Percentiles rank a stretch among this genome's conserved stretches.
Conservation (phyloP, 345 rosid genomes). For the Atalantia buxifolia region DNA sequence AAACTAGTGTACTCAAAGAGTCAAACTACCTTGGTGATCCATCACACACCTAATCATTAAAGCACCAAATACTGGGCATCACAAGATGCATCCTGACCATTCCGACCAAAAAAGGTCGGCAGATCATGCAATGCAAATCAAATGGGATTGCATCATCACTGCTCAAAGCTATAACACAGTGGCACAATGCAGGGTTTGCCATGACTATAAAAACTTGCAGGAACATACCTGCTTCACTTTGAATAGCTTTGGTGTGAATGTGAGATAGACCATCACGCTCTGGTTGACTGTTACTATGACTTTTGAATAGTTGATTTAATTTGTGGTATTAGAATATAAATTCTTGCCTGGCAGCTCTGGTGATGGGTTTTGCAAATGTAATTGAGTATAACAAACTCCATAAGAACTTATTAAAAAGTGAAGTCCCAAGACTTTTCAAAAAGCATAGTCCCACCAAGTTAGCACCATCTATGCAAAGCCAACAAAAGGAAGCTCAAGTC, state of each 20-base stretch:
- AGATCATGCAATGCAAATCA: background rate
- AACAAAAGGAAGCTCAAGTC: constrained; percentile 27
- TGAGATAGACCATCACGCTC: constrained; percentile 7
- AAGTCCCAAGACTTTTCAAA: background rate
- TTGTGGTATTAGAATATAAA: background rate
- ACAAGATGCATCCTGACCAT: background rate
- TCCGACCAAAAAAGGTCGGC: background rate
- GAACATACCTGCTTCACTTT: background rate
- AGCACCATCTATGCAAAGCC: constrained; percentile 2
- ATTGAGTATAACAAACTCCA: background rate
- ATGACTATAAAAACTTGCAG: background rate
- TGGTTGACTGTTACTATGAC: constrained; percentile 24
- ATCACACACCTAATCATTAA: constrained; percentile 3
- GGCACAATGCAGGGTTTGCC: background rate
- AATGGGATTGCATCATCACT: background rate
- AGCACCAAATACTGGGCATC: background rate
- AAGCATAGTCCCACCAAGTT: constrained; percentile 10
- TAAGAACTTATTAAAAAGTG: background rate
- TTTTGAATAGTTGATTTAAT: constrained; percentile 4
- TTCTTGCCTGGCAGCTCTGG: background rate
- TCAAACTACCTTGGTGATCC: background rate
- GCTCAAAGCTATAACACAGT: background rate
- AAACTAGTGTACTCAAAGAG: background rate
- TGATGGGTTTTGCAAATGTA: background rate
- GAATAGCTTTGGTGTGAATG: background rate